These are phyloP conservation scores for Diaporthe sp. DNA, from an alignment of 2,329 filamentous ascomycete species.

Conservation along the genomic window DNA sequence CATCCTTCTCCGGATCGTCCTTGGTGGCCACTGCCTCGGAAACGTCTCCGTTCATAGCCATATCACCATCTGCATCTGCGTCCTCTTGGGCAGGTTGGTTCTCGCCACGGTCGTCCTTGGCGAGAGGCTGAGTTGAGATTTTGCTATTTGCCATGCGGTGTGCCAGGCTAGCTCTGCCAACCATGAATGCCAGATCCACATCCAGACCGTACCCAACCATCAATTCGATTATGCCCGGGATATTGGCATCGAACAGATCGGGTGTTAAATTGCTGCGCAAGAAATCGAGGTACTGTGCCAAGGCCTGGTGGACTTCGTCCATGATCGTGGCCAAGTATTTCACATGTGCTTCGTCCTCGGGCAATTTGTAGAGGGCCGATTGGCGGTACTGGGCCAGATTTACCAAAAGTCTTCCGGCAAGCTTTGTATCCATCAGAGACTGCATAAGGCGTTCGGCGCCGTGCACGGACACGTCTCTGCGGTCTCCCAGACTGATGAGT, in stretches of 20 bases:
- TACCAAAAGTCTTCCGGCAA: constrained; percentile 87
- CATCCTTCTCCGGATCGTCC: constrained; percentile 35
- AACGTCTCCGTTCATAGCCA: constrained; percentile 52
- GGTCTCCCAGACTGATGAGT: constrained; percentile 83
- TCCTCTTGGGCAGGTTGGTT: constrained; percentile 42
- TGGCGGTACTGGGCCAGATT: constrained; percentile 92
- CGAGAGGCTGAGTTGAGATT: constrained; percentile 19
- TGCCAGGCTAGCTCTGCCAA: constrained; percentile 81
- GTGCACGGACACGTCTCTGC: constrained; percentile 79
- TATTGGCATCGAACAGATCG: constrained; percentile 81
- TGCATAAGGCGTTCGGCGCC: constrained; percentile 85
- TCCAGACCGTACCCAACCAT: constrained; percentile 85
- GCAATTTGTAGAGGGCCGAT: constrained; percentile 82
- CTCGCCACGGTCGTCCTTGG: constrained; percentile 50
- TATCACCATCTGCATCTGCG: constrained; percentile 69
- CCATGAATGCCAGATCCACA: constrained; percentile 85
- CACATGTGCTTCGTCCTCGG: constrained; percentile 81
- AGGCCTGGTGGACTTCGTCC: constrained; percentile 88
- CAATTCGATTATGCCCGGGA: constrained; percentile 81
- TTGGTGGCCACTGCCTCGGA: constrained; percentile 30
- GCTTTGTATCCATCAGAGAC: constrained; percentile 80
- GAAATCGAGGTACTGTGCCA: constrained; percentile 90
- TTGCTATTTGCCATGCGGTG: constrained; percentile 63
- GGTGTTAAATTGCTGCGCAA: constrained; percentile 82
- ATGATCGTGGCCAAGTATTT: constrained; percentile 90